These are phyloP conservation scores for Solanum lignicaule DNA, from an alignment of 257 asterid genomes.

Conservation along the genomic window DNA sequence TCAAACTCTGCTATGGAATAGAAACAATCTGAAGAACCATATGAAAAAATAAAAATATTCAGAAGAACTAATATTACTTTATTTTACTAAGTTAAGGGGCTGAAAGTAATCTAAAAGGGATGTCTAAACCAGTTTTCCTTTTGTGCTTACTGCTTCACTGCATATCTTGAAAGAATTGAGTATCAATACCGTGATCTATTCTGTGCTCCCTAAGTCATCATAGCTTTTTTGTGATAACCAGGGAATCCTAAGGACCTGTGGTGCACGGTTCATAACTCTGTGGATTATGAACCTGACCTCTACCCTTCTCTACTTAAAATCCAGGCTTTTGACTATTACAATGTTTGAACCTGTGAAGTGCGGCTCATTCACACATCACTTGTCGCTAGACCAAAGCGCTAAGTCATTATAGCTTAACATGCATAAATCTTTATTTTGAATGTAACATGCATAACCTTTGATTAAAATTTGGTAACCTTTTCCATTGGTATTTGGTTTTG, in stretches of 20 bases:
- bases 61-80: background rate
- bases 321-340: background rate
- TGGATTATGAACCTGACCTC: background rate
- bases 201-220: background rate
- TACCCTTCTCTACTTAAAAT: background rate
- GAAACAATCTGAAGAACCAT: background rate
- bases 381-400: background rate
- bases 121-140: background rate
- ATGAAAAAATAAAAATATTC: background rate
- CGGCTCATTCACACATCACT: background rate
- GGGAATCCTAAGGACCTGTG: background rate
- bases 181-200: background rate
- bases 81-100: background rate
- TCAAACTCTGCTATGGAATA: background rate
- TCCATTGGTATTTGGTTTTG: background rate
- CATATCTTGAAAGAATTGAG: background rate
- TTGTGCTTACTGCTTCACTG: background rate
- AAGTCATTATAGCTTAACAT: background rate
- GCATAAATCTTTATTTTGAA: background rate
- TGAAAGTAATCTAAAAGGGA: background rate
- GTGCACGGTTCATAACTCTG: background rate
- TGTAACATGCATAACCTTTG: background rate
- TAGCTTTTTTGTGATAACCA: background rate
- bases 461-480: background rate
- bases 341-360: background rate